These are phyloP conservation scores for Candida nanaspora DNA, from an alignment of 805 yeast species.

Conservation along the genomic window DNA sequence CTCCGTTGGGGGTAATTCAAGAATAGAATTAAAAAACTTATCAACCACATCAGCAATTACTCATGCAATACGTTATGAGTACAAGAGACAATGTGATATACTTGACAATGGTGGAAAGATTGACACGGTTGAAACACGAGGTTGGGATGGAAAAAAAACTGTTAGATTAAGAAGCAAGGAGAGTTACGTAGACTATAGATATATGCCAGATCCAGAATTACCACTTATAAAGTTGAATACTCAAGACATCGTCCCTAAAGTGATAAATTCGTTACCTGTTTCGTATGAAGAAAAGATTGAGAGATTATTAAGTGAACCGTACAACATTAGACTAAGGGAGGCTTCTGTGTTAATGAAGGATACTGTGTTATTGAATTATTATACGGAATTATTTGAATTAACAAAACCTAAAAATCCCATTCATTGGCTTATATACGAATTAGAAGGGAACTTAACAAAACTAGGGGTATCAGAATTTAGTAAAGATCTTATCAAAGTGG, in stretches of 20 bases:
- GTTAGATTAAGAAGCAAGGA: conserved; percentile 69
- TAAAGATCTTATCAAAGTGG: conserved; percentile 27
- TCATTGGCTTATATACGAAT: conserved; percentile 80
- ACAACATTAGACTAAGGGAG: conserved; percentile 57
- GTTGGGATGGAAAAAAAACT: conserved; percentile 82
- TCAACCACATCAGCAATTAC: conserved; percentile 77
- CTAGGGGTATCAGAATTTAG: conserved; percentile 29
- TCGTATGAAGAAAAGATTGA: conserved; percentile 55
- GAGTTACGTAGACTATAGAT: conserved; percentile 77
- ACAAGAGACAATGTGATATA: conserved; percentile 53
- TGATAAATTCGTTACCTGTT: conserved; percentile 36
- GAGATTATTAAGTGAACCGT: conserved; percentile 42
- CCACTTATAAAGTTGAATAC: conserved; percentile 46
- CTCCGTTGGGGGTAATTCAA: conserved; percentile 60
- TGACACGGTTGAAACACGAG: conserved; percentile 60
- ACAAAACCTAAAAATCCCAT: conserved; percentile 32
- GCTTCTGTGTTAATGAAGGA: conserved; percentile 61
- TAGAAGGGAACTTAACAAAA: conserved; percentile 62
- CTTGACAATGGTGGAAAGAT: conserved; percentile 28
- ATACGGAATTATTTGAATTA: conserved; percentile 32
- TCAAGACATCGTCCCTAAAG: conserved; percentile 34
- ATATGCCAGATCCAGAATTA: conserved; percentile 91
- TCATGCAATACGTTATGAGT: conserved; percentile 70
- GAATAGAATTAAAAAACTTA: conserved; percentile 87
- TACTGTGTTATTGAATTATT: conserved; percentile 44